phyloP scores from a whole-genome alignment of 805 yeast species.

The Ogataea nonfermentans region DNA sequence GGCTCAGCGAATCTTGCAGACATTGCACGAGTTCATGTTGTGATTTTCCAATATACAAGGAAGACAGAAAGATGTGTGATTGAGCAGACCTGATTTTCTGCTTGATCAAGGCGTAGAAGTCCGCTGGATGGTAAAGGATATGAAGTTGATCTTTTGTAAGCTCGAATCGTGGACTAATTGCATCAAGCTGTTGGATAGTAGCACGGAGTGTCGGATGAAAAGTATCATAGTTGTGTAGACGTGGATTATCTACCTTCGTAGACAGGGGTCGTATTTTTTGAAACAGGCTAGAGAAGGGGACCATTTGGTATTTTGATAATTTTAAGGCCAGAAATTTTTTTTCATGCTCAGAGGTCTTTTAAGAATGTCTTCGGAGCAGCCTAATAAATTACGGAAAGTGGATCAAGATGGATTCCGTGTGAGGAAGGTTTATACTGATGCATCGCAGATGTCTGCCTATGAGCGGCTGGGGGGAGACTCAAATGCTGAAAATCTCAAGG shows the following conservation, averaged over 20 bases:
- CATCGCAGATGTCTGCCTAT: slow-evolving; percentile 39
- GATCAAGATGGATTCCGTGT: slow-evolving; percentile 50
- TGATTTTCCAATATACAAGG: slow-evolving; percentile 80
- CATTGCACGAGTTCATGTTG: slow-evolving; percentile 74
- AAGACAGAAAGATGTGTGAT: slow-evolving; percentile 70
- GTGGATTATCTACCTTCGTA: slow-evolving; percentile 28
- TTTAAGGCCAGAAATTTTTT: slow-evolving; percentile 1
- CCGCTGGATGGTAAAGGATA: slow-evolving; percentile 61
- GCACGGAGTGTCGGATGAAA: slow-evolving; percentile 31
- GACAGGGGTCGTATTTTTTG: slow-evolving; percentile 22
- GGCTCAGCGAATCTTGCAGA: slow-evolving; percentile 55
- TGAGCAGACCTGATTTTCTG: slow-evolving; percentile 61
- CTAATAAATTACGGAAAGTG: slow-evolving; percentile 23
- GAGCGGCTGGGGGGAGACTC: slow-evolving; percentile 39
- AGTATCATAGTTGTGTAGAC: slow-evolving; percentile 23
- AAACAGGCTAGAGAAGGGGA: slow-evolving; percentile 12
- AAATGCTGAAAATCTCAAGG: slow-evolving; percentile 15
- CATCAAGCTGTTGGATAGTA: slow-evolving; percentile 49
- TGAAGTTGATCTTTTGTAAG: slow-evolving; percentile 55
- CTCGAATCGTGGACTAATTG: slow-evolving; percentile 66
- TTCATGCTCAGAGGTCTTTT: slow-evolving; percentile 3
- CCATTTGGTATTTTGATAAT: slow-evolving; percentile 2
- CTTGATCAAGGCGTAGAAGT: slow-evolving; percentile 69
- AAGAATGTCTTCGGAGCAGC: slow-evolving; percentile 12
- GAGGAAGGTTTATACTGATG: slow-evolving; percentile 44